Base-by-base conservation (phyloP, 352 stramenopile genomes). In the Discostella stelligera region DNA sequence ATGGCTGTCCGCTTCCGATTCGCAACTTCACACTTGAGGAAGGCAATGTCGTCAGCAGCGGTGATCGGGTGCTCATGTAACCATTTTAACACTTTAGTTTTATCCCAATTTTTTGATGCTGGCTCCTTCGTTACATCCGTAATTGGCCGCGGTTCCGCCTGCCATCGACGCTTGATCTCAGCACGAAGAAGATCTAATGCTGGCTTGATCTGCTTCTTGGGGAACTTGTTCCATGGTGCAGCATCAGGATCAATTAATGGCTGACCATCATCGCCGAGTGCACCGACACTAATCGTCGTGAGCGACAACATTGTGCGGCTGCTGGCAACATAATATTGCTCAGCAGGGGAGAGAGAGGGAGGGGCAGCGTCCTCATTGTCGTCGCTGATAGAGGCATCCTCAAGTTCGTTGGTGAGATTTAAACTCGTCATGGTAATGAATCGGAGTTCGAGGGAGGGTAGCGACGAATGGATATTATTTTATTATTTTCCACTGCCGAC, bases 191-290 rank as follows among this genome's bases (percentile, higher is more conserved):
- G 2, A 55, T 55, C 20, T 21, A 8, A 1, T 55, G 2, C 16
- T 55, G 48, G 48, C 48, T 55, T 55, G 11, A 55, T 55, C 48
- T 55, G 48, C 20, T 55, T 55, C 20, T 55, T 55, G 37, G 48
- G 48, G 48, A 55, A 55, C 48, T 55, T 55, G 20, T 55, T 55
- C 48, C 48, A 55, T 13, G 48, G 48, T 55, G 48, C 48, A 25
- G 48, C 20, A 55, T 55, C 37, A 44, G 37, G 4, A 44, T 44
- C 37, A 44, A 44, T 3, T 44, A 44, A 44, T 44, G 37, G 37
- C 48, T 55, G 48, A 55, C 48, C 48, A 8, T 55, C 48, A 21
- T 55, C 48, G 48, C 23, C 48, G 11, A 55, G 1, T 55, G 16
- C 48, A 55, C 48, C 48, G 23, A 55, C 23, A 55, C 48, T 55